These are phyloP conservation scores for Cutaneotrichosporon arboriforme DNA, from an alignment of 1,284 basidiomycete genomes.

Conservation along the genomic window DNA sequence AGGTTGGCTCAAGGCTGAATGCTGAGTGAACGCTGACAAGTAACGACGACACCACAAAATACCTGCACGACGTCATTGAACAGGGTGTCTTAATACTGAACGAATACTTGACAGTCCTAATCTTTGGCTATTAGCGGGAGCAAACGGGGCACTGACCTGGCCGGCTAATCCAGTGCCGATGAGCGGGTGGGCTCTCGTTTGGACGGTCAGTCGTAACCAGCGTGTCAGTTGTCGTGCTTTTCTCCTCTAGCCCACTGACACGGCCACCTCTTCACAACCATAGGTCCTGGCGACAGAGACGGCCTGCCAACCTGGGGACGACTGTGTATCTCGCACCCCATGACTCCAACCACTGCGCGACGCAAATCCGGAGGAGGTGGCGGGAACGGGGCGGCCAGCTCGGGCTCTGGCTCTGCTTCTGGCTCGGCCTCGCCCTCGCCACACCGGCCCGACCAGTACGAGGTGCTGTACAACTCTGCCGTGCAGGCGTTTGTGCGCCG, in stretches of 20 bases:
- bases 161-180: no score
- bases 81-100: no score
- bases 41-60: no score
- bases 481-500: conserved; percentile 45
- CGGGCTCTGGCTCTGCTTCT: not conserved
- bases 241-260: conserved; percentile 4
- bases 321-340: conserved; percentile 9
- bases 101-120: no score
- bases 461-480: conserved; percentile 41
- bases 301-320: conserved; percentile 15
- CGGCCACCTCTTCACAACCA: conserved; percentile 18
- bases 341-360: conserved; percentile 4
- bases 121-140: no score
- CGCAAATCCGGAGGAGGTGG: not conserved
- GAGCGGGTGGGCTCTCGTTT: no score
- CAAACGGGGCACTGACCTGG: no score
- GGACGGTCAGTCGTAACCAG: no score
- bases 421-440: not conserved
- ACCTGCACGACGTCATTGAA: no score
- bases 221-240: not conserved
- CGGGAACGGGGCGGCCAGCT: not conserved
- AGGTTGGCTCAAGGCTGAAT: no score
- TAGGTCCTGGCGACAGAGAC: conserved; percentile 12
- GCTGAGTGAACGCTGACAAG: no score
- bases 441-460: conserved; percentile 20